Conservation (phyloP, 2,329 filamentous ascomycete species). For the Aureobasidium sp. region DNA sequence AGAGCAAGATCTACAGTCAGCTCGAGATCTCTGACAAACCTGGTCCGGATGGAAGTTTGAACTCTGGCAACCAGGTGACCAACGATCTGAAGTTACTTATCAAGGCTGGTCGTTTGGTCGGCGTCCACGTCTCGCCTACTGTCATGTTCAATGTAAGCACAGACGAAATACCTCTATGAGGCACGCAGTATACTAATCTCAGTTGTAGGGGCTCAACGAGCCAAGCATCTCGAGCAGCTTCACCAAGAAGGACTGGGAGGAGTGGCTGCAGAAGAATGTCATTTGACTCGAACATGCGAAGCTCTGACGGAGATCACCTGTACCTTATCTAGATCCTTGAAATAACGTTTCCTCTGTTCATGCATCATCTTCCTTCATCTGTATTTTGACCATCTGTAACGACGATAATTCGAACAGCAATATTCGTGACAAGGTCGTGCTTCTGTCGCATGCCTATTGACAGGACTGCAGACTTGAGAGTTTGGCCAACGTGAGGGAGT, state of each 20-base stretch:
- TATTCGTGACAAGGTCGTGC: no score
- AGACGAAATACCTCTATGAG: background rate
- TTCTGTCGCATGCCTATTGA: no score
- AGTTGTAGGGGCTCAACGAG: constrained; percentile 57
- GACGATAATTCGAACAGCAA: no score
- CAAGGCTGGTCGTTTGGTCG: constrained; percentile 58
- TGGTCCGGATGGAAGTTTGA: constrained; percentile 60
- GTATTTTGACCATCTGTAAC: no score
- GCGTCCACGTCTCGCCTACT: constrained; percentile 86
- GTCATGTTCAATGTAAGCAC: constrained; percentile 66
- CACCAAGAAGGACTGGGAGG: constrained; percentile 72
- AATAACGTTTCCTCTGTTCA: no score
- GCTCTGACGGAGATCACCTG: background rate
- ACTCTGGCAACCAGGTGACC: constrained; percentile 74
- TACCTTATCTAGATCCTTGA: background rate
- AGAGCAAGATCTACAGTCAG: constrained; percentile 60
- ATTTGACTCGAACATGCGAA: constrained; percentile 33
- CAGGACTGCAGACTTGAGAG: no score
- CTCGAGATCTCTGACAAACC: constrained; percentile 64
- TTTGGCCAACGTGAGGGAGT: background rate
- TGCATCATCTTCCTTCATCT: no score
- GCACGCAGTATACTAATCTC: constrained; percentile 16
- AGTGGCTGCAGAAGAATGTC: constrained; percentile 67
- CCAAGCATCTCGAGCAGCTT: constrained; percentile 72
- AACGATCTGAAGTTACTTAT: constrained; percentile 77